These are phyloP conservation scores for Calonectria hawksworthii DNA, from an alignment of 2,329 filamentous ascomycete species.

Conservation along the genomic window DNA sequence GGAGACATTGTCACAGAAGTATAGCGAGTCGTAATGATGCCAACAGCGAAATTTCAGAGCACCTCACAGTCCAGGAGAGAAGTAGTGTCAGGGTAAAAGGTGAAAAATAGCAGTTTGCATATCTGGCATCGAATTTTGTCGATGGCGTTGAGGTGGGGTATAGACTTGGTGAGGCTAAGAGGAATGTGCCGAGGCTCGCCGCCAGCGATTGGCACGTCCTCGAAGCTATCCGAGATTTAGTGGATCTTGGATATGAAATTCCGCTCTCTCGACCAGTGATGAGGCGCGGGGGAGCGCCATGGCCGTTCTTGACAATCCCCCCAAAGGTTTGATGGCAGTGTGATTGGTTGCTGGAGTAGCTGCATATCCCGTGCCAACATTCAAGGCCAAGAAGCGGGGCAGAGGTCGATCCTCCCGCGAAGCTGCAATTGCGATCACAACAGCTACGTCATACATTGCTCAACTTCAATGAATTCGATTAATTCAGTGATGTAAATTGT, in stretches of 20 bases:
- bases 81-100: background rate
- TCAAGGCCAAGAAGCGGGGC: background rate
- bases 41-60: too few species aligned
- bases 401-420: background rate
- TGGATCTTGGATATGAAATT: constrained; percentile 3
- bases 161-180: background rate
- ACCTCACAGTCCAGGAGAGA: background rate
- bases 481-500: background rate
- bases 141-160: background rate
- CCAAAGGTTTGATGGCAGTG: background rate
- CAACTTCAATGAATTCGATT: background rate
- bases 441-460: background rate
- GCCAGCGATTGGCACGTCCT: background rate
- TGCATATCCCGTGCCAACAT: background rate
- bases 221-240: background rate
- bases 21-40: background rate
- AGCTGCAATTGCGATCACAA: background rate
- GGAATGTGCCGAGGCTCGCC: background rate
- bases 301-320: background rate
- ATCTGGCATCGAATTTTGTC: background rate
- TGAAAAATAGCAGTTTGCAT: background rate
- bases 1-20: background rate
- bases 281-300: background rate
- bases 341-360: background rate
- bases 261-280: background rate